Percentiles rank a stretch among this genome's conserved stretches.
phyloP scores from a whole-genome alignment of 176 grass and related monocot species.

The Puya raimondii region DNA sequence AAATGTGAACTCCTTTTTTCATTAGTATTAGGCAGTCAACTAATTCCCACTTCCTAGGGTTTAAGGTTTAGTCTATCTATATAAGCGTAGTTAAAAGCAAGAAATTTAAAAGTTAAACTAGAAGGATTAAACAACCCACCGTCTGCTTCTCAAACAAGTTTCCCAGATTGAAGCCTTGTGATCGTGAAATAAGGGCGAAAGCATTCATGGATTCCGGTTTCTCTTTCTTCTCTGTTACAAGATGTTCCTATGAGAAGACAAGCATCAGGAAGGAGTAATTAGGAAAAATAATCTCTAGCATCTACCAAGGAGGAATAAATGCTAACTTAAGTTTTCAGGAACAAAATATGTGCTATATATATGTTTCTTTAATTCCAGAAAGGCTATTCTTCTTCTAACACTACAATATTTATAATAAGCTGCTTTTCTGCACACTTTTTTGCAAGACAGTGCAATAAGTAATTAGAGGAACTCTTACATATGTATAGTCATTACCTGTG shows the following conservation, averaged over 20 bases:
- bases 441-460: neutral
- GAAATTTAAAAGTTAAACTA: neutral
- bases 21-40: neutral
- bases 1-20: constrained; percentile 6
- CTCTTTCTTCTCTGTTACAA: constrained; percentile 80
- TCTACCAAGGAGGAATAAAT: too few species aligned
- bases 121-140: constrained; percentile 28
- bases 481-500: constrained; percentile 40
- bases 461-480: neutral
- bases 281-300: neutral
- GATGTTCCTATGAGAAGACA: constrained; percentile 50
- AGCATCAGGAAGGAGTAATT: neutral
- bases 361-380: too few species aligned
- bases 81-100: neutral
- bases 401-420: neutral
- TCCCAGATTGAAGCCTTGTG: constrained; percentile 96
- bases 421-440: neutral
- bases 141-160: constrained; percentile 92
- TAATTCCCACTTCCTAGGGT: too few species aligned
- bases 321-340: too few species aligned
- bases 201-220: constrained; percentile 98
- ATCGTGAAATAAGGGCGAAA: constrained; percentile 97
- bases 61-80: too few species aligned
- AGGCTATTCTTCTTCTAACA: neutral
- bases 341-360: too few species aligned